These are phyloP conservation scores for Chondrostereum purpureum DNA, from an alignment of 1,284 basidiomycete species.

Conservation along the genomic window DNA sequence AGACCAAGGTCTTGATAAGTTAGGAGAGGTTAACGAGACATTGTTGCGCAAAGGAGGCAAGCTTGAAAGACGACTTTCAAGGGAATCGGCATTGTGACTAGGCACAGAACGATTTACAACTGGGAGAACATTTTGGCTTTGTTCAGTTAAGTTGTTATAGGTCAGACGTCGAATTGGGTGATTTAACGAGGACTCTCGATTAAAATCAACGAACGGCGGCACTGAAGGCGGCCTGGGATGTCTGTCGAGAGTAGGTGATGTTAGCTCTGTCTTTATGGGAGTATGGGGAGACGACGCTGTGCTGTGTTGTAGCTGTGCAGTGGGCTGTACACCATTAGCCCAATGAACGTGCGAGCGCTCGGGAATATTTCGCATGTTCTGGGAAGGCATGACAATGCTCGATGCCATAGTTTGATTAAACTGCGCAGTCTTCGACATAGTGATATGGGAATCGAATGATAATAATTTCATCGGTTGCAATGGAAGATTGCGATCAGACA, in stretches of 20 bases:
- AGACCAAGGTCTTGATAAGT: conserved; percentile 2
- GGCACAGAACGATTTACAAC: conserved; percentile 32
- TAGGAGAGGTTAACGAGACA: conserved; percentile 31
- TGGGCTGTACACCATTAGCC: no score
- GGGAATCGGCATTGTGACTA: conserved; percentile 26
- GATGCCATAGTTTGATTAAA: no score
- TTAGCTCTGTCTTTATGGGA: background rate
- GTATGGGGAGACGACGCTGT: no score
- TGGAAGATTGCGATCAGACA: no score
- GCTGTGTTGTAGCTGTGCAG: no score
- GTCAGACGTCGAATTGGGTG: background rate
- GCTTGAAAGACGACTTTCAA: conserved; percentile 38
- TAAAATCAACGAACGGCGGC: background rate
- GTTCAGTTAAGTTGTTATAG: conserved; percentile 5
- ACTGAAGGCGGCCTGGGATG: background rate
- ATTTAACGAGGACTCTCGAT: background rate
- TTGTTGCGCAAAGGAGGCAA: conserved; percentile 26
- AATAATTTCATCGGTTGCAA: no score
- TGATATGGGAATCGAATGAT: no score
- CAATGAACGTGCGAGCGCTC: no score
- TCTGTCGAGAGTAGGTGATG: background rate
- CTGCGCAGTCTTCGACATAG: no score
- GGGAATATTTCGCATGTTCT: no score
- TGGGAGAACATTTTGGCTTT: conserved; percentile 36
- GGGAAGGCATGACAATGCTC: no score